phyloP scores from a whole-genome alignment of 257 asterid genomes.

The Solanum verrucosum region DNA sequence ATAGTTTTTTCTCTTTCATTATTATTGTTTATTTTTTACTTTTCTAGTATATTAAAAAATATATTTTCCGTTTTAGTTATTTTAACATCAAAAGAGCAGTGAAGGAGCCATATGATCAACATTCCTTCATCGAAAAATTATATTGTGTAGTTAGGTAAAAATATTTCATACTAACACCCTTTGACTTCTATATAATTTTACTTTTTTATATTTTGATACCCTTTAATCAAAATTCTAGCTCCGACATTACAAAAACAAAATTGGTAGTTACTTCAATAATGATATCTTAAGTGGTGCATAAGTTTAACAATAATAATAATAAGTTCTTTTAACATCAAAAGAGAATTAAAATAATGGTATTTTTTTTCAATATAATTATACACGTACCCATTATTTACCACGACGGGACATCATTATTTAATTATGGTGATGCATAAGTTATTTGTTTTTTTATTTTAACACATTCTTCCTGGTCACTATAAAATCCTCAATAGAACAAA shows the following conservation, averaged over 20 bases:
- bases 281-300: not conserved
- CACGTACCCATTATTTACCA: not conserved
- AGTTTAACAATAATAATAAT: too few relatives aligned
- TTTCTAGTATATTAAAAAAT: not conserved
- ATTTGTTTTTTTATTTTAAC: not conserved
- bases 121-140: too few relatives aligned
- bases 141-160: accelerated
- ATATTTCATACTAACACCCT: too few relatives aligned
- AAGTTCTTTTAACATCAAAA: not conserved
- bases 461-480: not conserved
- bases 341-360: not conserved
- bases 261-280: not conserved
- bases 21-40: not conserved
- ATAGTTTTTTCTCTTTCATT: not conserved
- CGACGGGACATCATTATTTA: not conserved
- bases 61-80: not conserved
- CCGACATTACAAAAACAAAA: accelerated
- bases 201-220: too few relatives aligned
- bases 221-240: too few relatives aligned
- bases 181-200: too few relatives aligned
- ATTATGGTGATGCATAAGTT: not conserved
- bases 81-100: not conserved
- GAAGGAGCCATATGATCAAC: too few relatives aligned
- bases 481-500: not conserved
- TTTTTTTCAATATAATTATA: not conserved